Conservation (phyloP, 441 rosid genomes). For the Erodium moschatum region DNA sequence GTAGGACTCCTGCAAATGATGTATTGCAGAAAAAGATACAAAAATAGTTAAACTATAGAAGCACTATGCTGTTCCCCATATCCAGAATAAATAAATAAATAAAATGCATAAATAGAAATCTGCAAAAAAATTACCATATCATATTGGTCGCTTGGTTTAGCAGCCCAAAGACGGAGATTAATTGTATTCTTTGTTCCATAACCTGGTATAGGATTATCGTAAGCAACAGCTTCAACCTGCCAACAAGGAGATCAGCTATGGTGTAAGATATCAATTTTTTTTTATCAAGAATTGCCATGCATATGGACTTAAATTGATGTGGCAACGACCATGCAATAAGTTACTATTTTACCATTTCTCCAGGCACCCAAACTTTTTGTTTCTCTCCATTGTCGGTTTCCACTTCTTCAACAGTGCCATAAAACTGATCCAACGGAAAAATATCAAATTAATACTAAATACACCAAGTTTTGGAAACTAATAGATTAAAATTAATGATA, state of each 20-base stretch:
- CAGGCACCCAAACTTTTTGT: constrained; percentile 41
- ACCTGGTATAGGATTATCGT: constrained; percentile 54
- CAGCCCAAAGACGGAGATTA: constrained; percentile 56
- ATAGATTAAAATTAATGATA: constrained; percentile 1
- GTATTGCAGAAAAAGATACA: background rate
- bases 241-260: constrained; percentile 18
- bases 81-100: background rate
- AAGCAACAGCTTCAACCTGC: constrained; percentile 55
- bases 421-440: constrained; percentile 33
- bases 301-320: background rate
- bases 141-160: constrained; percentile 44
- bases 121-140: constrained; percentile 32
- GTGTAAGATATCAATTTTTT: background rate
- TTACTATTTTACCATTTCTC: constrained; percentile 33
- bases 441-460: background rate
- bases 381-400: constrained; percentile 30
- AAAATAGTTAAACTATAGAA: constrained; percentile 4
- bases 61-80: background rate
- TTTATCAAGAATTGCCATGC: background rate
- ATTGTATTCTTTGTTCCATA: constrained; percentile 46
- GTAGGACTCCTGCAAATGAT: constrained; percentile 31
- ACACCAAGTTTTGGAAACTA: constrained; percentile 13
- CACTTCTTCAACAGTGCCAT: constrained; percentile 37
- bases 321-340: background rate
- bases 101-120: background rate